Conservation (phyloP, 2,329 filamentous ascomycete genomes). For the Gyromitra esculenta region DNA sequence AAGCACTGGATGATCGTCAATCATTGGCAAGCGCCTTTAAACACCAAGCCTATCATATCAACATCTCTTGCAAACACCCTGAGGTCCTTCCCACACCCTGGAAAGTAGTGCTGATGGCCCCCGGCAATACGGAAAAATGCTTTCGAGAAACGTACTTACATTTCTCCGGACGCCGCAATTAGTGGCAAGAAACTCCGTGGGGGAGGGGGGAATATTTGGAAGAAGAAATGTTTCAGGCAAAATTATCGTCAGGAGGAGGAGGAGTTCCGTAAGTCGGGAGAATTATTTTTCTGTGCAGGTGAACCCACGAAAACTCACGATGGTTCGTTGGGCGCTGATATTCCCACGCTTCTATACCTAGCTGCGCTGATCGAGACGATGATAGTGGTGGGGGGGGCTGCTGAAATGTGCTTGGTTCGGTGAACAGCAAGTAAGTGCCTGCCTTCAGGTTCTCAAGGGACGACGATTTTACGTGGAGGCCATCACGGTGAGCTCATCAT, state of each 20-base stretch:
- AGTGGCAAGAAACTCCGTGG: constrained; percentile 28
- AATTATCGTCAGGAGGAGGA: constrained; percentile 30
- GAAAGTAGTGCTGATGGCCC: constrained; percentile 29
- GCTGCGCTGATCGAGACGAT: constrained; percentile 45
- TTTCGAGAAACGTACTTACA: constrained; percentile 15
- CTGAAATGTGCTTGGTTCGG: constrained; percentile 45
- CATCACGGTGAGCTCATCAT: constrained; percentile 51
- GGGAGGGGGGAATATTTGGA: constrained; percentile 12
- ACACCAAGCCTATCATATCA: constrained; percentile 30
- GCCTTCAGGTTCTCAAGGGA: constrained; percentile 43
- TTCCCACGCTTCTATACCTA: constrained; percentile 44
- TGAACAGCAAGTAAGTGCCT: constrained; percentile 29
- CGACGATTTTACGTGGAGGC: constrained; percentile 45
- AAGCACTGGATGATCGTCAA: constrained; percentile 25
- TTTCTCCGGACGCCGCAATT: constrained; percentile 14
- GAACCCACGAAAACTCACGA: constrained; percentile 39
- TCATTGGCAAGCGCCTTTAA: constrained; percentile 37
- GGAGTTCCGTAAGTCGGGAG: constrained; percentile 21
- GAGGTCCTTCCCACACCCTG: constrained; percentile 10
- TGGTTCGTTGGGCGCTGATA: constrained; percentile 44
- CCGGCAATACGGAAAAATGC: constrained; percentile 15
- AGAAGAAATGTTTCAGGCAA: constrained; percentile 46
- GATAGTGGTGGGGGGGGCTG: constrained; percentile 42
- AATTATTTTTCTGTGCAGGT: constrained; percentile 25
- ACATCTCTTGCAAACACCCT: constrained; percentile 26